Evolutionary conservation across 768 basidiomycete genomes (phyloP).

Genomic region (Pleurotus salmoneostramineus): DNA sequence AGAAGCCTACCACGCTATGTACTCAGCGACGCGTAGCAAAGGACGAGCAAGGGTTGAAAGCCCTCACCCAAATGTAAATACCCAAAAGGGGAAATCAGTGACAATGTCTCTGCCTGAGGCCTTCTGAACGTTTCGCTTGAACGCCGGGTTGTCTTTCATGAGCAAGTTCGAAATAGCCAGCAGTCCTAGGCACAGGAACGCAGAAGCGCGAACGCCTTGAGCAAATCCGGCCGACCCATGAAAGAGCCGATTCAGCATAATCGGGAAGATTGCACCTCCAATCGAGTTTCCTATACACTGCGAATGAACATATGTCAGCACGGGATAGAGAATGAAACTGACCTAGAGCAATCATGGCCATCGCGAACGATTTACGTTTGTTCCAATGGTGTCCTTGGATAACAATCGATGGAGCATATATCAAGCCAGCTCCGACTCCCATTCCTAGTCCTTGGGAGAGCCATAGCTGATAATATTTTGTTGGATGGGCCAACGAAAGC

Average conservation of each 20-base stretch:
- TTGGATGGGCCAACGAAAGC: not conserved
- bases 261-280: conserved; percentile 34
- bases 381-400: conserved; percentile 35
- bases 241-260: conserved; percentile 12
- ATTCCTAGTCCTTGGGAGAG: conserved; percentile 39
- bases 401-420: conserved; percentile 35
- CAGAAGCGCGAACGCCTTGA: conserved; percentile 30
- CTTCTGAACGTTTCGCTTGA: not conserved
- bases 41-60: not conserved
- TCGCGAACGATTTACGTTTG: conserved; percentile 26
- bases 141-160: conserved; percentile 21
- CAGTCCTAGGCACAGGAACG: conserved; percentile 23
- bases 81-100: conserved; percentile 32
- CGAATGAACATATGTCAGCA: not conserved
- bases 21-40: conserved; percentile 4
- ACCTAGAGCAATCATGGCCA: conserved; percentile 22
- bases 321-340: not conserved
- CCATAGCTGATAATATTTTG: conserved; percentile 25
- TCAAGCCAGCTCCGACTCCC: conserved; percentile 38
- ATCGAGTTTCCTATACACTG: conserved; percentile 22
- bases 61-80: conserved; percentile 31
- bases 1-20: conserved; percentile 28
- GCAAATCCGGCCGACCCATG: conserved; percentile 23
- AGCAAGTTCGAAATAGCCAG: conserved; percentile 29
- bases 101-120: conserved; percentile 24